Percentiles rank a stretch among this genome's conserved stretches.
Evolutionary conservation across 176 grass and related monocot species (phyloP).

Genomic region (Pontederia crassipes): DNA sequence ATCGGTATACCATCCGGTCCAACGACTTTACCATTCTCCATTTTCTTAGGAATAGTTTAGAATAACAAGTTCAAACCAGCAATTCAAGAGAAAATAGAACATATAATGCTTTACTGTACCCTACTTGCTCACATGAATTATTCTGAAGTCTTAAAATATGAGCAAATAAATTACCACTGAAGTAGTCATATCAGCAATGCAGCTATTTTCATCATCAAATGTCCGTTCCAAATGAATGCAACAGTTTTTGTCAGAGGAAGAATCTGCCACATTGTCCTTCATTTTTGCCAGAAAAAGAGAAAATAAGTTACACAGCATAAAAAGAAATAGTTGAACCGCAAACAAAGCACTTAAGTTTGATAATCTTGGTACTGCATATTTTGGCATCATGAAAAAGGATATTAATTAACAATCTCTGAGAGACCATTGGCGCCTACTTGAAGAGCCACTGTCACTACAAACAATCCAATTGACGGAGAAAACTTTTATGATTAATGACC

Average conservation of each 20-base stretch:
- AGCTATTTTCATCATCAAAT: conserved; percentile 29
- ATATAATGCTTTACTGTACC: not conserved
- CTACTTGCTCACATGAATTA: conserved; percentile 8
- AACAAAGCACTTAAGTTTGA: not conserved
- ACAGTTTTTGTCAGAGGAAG: conserved; percentile 28
- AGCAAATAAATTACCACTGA: conserved; percentile 41
- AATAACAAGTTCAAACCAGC: too few species aligned
- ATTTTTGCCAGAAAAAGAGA: conserved; percentile 3
- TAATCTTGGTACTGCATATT: not conserved
- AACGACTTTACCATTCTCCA: too few species aligned
- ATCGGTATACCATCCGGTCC: too few species aligned
- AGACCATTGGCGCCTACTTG: too few species aligned
- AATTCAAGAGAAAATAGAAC: too few species aligned
- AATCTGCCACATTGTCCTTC: conserved; percentile 33
- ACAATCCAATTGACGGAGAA: too few species aligned
- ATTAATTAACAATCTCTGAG: too few species aligned
- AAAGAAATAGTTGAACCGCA: not conserved
- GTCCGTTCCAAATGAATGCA: conserved; percentile 20
- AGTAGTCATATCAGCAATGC: conserved; percentile 42
- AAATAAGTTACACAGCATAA: conserved; percentile 13
- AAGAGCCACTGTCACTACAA: too few species aligned
- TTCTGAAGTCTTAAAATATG: not conserved
- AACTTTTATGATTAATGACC: too few species aligned
- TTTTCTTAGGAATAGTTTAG: too few species aligned
- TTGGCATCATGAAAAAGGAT: too few species aligned